A percentile compares a stretch with the other conserved stretches of the same genome.
These are phyloP conservation scores for Globisporangium parvum DNA, from an alignment of 352 stramenopile genomes.

Conservation along the genomic window DNA sequence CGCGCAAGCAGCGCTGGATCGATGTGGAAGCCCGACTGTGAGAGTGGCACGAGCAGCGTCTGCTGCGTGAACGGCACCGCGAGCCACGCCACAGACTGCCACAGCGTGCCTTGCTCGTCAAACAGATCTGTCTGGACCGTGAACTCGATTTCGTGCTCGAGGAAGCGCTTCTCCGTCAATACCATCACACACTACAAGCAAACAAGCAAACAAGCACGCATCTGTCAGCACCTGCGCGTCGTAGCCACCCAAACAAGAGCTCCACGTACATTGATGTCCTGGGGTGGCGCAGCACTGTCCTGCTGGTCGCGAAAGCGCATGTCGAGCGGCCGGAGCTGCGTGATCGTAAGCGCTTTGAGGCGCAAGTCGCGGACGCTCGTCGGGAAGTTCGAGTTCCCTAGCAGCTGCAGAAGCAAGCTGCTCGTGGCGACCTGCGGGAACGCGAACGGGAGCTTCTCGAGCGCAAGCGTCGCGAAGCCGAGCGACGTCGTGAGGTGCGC, in stretches of 20 bases:
- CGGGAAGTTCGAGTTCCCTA: slow-evolving; percentile 82
- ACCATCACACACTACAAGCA: slow-evolving; percentile 63
- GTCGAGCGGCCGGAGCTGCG: slow-evolving; percentile 58
- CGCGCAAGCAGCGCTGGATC: slow-evolving; percentile 25
- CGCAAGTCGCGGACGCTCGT: slow-evolving; percentile 38
- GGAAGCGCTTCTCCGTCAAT: slow-evolving; percentile 64
- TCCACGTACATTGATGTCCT: slow-evolving; percentile 39
- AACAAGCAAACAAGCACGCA: slow-evolving; percentile 2
- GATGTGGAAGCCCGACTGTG: slow-evolving; percentile 27
- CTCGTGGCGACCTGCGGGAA: slow-evolving; percentile 64
- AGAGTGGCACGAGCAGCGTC: slow-evolving; percentile 46
- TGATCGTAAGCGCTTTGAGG: slow-evolving; percentile 71
- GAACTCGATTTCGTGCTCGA: slow-evolving; percentile 68
- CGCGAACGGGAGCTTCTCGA: slow-evolving; percentile 72
- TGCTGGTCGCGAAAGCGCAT: slow-evolving; percentile 57
- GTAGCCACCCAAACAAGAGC: too few relatives aligned
- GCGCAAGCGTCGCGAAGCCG: slow-evolving; percentile 49
- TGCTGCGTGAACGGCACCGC: slow-evolving; percentile 60
- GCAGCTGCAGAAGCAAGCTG: slow-evolving; percentile 65
- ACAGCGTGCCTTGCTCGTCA: slow-evolving; percentile 63
- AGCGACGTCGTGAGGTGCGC: slow-evolving; percentile 75
- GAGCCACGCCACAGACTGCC: slow-evolving; percentile 66
- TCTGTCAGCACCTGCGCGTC: not conserved
- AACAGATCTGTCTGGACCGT: slow-evolving; percentile 69
- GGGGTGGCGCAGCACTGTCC: slow-evolving; percentile 11